Percentiles rank a stretch among this genome's conserved stretches.
Evolutionary conservation across 2,329 filamentous ascomycete species (phyloP).

Genomic region (Trichoderma citrinoviride): DNA sequence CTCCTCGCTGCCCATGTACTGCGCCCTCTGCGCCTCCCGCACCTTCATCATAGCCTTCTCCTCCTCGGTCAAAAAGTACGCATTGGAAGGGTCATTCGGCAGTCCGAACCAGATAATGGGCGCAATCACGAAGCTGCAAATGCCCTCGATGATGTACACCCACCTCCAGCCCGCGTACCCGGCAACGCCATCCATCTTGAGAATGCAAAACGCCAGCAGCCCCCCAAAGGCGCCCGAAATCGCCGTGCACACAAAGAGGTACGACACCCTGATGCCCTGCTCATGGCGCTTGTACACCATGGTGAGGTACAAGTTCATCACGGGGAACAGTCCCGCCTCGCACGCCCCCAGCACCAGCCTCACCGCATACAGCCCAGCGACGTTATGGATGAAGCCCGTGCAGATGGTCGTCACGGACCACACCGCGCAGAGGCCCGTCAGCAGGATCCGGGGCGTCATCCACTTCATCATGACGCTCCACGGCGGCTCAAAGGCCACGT

Average conservation of each 20-base stretch:
- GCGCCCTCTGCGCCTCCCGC: constrained; percentile 43
- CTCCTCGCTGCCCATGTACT: constrained; percentile 49
- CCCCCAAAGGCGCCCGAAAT: constrained; percentile 43
- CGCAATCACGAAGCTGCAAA: constrained; percentile 43
- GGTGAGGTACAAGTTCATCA: constrained; percentile 30
- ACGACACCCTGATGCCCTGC: constrained; percentile 52
- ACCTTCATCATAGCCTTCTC: constrained; percentile 51
- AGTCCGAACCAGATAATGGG: constrained; percentile 46
- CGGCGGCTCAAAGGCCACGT: constrained; percentile 34
- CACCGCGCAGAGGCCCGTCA: constrained; percentile 29
- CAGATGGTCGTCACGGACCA: constrained; percentile 32
- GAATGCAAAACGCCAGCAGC: constrained; percentile 47
- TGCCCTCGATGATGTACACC: constrained; percentile 51
- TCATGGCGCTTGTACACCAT: constrained; percentile 47
- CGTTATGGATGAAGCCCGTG: constrained; percentile 34
- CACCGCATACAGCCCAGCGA: constrained; percentile 29
- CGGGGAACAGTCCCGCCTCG: constrained; percentile 31
- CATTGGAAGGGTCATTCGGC: constrained; percentile 45
- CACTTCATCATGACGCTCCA: constrained; percentile 36
- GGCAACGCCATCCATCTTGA: constrained; percentile 46
- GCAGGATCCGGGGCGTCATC: constrained; percentile 34
- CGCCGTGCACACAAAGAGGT: constrained; percentile 49
- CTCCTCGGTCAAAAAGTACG: constrained; percentile 48
- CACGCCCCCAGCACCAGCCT: constrained; percentile 29
- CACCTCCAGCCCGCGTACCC: constrained; percentile 48